Base-by-base conservation (phyloP, 1,284 basidiomycete genomes). In the Cutaneotrichosporon dermatis region DNA sequence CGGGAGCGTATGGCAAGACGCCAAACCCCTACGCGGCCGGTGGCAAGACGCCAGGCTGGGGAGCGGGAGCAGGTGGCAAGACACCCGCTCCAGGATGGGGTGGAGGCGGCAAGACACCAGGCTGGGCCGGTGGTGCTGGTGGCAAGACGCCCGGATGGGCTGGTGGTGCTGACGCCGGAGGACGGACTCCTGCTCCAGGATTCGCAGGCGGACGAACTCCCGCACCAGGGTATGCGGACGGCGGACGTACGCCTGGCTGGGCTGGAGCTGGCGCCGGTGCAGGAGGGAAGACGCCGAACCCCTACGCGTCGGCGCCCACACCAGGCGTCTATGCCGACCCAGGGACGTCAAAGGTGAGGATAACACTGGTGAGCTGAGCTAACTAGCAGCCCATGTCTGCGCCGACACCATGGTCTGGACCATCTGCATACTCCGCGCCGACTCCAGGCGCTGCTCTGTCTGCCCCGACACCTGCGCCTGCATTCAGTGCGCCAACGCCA, bases 21-120 rank as follows among this genome's bases (percentile, higher is more conserved):
- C 88, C 88, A 4, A 89, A 89, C 74, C 87, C 88, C 0, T 88
- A 88, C 66, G 83, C 81, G 1, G 81, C 79, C 11, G 80, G 82
- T 55, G 54, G 64, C 33, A 78, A 79, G 54, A 85, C 84, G 2
- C 81, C 83, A 1, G 82, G 34, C 33, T 33, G 25, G 34, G 33
- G 34, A 8, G 46, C 79, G 64, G 81, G 80, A 3, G 77, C 78
- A n/a, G 81, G 83, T 13, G 65, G 65, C 25, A 78, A 80, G 53
- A 85, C 85, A 1, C 81, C 83, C 1, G 83, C 82, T 8, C 44
- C 51, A 80, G 82, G 80, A 5, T 60, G 64, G 58, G 63, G 55
- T 54, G 13, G 85, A 51, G 55, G 60, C 25, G 60, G 63, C 34
- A 78, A 80, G 53, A 85, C 85, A 3, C 81, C 83, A 6, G 49